Base-by-base conservation (phyloP, 805 yeast genomes). In the Pichia cabralensis region DNA sequence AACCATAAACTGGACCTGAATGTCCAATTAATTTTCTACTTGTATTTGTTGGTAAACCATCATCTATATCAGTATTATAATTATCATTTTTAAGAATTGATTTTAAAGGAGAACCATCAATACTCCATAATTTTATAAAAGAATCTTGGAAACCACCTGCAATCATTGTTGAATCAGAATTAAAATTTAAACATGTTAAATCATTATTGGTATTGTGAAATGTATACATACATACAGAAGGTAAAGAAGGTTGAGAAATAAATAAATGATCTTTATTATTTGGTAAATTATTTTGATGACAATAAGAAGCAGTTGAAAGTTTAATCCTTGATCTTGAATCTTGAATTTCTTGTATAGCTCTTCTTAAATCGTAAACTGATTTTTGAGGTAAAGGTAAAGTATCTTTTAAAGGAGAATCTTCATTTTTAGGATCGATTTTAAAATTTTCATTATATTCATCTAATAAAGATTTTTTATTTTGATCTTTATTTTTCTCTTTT, bases 91-190 rank as follows among this genome's bases (percentile, higher is more conserved):
- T 74, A 43, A 75, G 53, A 11, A 73, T 66, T 3, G 81, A 73
- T 44, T 67, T 70, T 40, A 88, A 61, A 12, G 95, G 89, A 13
- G 84, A 76, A 1, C 97, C 97, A 60, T 88, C 95, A 35, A 92
- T 68, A 38, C 86, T 79, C 96, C 97, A 92, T 28, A 92, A 61
- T 58, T 86, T 84, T 49, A 92, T 78, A 50, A 75, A 85, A 39
- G 92, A 78, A 54, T 89, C 97, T 48, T 84, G 86, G 51, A 92
- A 92, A 8, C 98, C 97, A 22, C 88, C 95, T 3, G 96, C 96
- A 21, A 84, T 79, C 42, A 86, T 49, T 16, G 88, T 75, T 13
- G 89, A 76, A 56, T 89, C 96, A 34, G 79, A 82, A 48, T 89
- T 85, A 62, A 89, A 89, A 43, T 78, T 82, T 30, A 89, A 53